Base-by-base conservation (phyloP, 805 yeast genomes). In the Saturnispora halmiae region DNA sequence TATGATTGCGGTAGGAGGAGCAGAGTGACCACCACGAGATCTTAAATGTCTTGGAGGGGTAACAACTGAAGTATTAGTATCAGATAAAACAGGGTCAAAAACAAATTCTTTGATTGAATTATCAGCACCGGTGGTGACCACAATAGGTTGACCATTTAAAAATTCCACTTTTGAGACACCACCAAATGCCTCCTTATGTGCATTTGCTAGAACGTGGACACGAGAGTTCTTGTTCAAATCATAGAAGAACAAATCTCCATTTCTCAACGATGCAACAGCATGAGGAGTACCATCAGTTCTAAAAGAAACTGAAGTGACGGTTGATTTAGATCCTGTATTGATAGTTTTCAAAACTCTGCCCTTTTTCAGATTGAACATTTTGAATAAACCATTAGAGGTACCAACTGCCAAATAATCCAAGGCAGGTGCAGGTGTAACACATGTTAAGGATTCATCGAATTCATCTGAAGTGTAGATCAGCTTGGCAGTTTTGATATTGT, bases 11-110 rank as follows among this genome's bases (percentile, higher is more conserved):
- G 81, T 69, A 2, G 97, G 94, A 3, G 98, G 95, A 24, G 83
- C 81, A 4, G 95, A 77, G 59, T 92, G 98, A n/a, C 99, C 99
- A 52, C 96, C 97, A 56, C 98, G 75, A 1, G 94, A 82, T 58
- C 98, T 76, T 52, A 94, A 67, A 45, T 79, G 77, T 55, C 98
- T 79, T 32, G 98, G 97, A 1, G 96, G 95, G 10, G 87, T 75
- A 4, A 83, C 79, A 25, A 85, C 76, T 2, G 79, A 66, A 1
- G 73, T 52, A 49, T 78, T 74, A 4, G 79, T 63, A 1, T 81
- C 65, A 0, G 88, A 77, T 38, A 88, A 64, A 2, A 92, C 75
- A 2, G 96, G 96, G 61, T 92, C 98, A 61, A 92, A 92, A 0
- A 87, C 96, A 51, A 70, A 83, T 60, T 92, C 97, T 53, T 84